Evolutionary conservation across 2,329 filamentous ascomycete genomes (phyloP), one percentile per base, ranked within the genome.

Genomic region (Tolypocladium nubicola): DNA sequence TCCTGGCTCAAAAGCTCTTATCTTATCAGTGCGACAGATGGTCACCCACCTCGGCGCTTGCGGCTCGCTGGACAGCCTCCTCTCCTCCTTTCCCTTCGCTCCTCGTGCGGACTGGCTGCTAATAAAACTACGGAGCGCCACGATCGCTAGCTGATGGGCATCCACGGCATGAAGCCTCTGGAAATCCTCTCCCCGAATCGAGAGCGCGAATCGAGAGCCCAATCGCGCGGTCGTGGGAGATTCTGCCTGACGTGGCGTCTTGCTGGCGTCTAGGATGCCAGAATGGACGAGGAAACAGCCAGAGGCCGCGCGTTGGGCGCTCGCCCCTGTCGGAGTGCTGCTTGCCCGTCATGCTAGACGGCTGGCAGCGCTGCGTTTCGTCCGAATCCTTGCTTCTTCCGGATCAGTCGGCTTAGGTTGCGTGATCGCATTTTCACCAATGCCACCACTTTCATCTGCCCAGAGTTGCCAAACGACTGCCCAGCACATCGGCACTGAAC

Each of bases 11-110:
- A 39, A 9, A 57, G 21, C 57, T 61, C 61, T 67, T 68, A 68
- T 68, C 66, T 64, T 65, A 66, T 66, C 64, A 43, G 45, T 10
- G 13, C 45, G 14, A 26, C 45, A 33, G 23, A 19, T 21, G 1
- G 41, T 14, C 45, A 33, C 45, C 26, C 26, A 26, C 10, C 10
- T 14, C 6, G 45, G 23, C 45, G 23, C 23, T 3, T 16, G 38
- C 38, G 14, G 38, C 14, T 19, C 39, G 1, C 30, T 7, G 30
- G 30, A 1, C 39, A 40, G 39, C 4, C 35, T 37, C 35, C 11
- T 14, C 35, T 16, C 37, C 37, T 38, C 37, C 37, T 38, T 38
- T 37, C 14, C 35, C 35, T 4, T 37, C 11, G 3, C 35, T 37
- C 35, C 11, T 37, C 35, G 13, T 37, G 35, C 10, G n/a, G n/a